A percentile compares a stretch with the other conserved stretches of the same genome.
These are phyloP conservation scores for Rhizoctonia solani DNA, from an alignment of 1,284 basidiomycete species.

Conservation along the genomic window DNA sequence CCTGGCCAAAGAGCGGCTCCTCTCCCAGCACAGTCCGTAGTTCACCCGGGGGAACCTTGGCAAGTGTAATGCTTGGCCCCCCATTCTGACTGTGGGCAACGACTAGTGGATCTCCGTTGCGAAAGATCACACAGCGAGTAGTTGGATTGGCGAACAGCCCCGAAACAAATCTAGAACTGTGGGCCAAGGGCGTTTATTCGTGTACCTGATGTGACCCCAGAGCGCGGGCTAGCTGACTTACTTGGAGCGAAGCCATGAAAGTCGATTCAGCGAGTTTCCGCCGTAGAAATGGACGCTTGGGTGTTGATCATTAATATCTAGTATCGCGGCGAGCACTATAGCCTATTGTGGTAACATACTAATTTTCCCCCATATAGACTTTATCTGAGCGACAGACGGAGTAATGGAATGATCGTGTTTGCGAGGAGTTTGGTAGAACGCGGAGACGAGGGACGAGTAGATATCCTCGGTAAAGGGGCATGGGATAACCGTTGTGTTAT, in stretches of 20 bases:
- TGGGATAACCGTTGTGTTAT: slow-evolving; percentile 5
- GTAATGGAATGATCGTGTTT: not conserved
- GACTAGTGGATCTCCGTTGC: slow-evolving; percentile 65
- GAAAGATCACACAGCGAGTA: slow-evolving; percentile 77
- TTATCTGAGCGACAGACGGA: not conserved
- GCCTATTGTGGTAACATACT: slow-evolving; percentile 7
- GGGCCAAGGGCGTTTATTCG: not conserved
- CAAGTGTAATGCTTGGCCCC: slow-evolving; percentile 48
- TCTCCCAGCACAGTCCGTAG: slow-evolving; percentile 55
- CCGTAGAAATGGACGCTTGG: slow-evolving; percentile 62
- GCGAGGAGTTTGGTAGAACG: not conserved
- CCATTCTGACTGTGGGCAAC: slow-evolving; percentile 43
- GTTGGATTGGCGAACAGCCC: slow-evolving; percentile 60
- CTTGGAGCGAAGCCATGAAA: slow-evolving; percentile 73
- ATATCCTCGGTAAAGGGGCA: slow-evolving; percentile 18
- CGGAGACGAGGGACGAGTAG: not conserved
- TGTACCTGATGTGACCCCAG: not conserved
- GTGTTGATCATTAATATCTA: not conserved
- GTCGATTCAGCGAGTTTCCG: slow-evolving; percentile 81
- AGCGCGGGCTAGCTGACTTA: not conserved
- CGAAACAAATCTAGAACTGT: slow-evolving; percentile 72
- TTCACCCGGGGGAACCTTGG: slow-evolving; percentile 59
- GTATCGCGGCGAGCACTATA: not conserved
- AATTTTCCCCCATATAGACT: slow-evolving; percentile 32
- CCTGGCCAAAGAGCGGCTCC: slow-evolving; percentile 67